A percentile compares a stretch with the other conserved stretches of the same genome.
Evolutionary conservation across 2,329 filamentous ascomycete genomes (phyloP).

Genomic region (Colletotrichum australisinense): DNA sequence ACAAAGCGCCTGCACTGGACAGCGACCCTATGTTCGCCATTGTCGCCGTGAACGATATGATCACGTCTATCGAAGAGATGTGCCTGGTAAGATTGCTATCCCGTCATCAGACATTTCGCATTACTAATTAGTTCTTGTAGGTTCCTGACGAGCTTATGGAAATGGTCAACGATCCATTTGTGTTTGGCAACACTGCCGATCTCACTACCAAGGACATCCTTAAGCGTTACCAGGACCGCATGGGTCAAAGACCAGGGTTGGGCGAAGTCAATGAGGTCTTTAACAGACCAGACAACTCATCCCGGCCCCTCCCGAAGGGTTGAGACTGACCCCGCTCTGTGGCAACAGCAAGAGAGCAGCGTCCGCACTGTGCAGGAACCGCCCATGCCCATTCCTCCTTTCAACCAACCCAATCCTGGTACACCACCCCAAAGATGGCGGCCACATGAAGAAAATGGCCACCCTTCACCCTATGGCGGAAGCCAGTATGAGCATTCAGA

Average conservation of each 20-base stretch:
- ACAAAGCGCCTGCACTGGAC: conserved; percentile 76
- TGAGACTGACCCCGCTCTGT: conserved; percentile 87
- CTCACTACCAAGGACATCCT: conserved; percentile 98
- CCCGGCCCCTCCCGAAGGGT: conserved; percentile 71
- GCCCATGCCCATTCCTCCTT: conserved; percentile 45
- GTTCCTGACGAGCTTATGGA: conserved; percentile 92
- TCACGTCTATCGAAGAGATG: conserved; percentile 95
- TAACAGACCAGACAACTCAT: conserved; percentile 68
- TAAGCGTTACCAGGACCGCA: conserved; percentile 88
- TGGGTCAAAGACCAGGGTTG: conserved; percentile 66
- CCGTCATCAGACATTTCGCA: background rate
- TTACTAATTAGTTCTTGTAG: conserved; percentile 57
- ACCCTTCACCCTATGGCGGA: conserved; percentile 54
- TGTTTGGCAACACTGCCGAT: conserved; percentile 86
- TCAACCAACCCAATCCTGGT: conserved; percentile 53
- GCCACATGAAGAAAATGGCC: conserved; percentile 54
- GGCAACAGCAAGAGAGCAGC: conserved; percentile 86
- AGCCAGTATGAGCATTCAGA: conserved; percentile 58
- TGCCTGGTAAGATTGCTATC: conserved; percentile 78
- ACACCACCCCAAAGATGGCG: conserved; percentile 63
- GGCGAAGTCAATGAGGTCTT: conserved; percentile 68
- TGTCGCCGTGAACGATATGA: conserved; percentile 90
- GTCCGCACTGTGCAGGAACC: conserved; percentile 81
- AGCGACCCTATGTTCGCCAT: conserved; percentile 94
- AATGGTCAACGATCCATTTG: conserved; percentile 83